These are phyloP conservation scores for Tricharina praecox DNA, from an alignment of 495 filamentous ascomycete species.

Conservation along the genomic window DNA sequence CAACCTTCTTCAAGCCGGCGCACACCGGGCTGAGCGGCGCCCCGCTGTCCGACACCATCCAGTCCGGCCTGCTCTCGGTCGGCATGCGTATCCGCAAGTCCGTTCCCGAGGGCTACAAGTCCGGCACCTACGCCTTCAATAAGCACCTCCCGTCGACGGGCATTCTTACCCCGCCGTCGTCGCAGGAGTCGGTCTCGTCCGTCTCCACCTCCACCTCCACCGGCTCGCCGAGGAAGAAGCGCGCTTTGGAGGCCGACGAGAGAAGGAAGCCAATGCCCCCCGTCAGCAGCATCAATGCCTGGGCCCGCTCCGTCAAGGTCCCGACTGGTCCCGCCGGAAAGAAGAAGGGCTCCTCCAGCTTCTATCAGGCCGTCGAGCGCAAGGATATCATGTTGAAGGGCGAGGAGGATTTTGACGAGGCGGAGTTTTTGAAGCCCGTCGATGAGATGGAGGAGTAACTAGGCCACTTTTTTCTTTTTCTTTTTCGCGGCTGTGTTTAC, in stretches of 20 bases:
- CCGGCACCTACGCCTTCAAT: conserved; percentile 31
- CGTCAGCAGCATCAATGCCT: background rate
- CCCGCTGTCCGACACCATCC: conserved; percentile 32
- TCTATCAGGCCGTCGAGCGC: conserved; percentile 14
- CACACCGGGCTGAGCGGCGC: background rate
- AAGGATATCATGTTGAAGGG: background rate
- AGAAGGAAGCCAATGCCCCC: background rate
- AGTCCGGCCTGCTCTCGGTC: conserved; percentile 64
- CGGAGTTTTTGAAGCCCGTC: conserved; percentile 15
- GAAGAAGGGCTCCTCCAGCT: conserved; percentile 13
- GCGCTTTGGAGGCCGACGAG: conserved; percentile 6
- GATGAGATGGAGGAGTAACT: conserved; percentile 7
- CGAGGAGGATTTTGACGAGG: conserved; percentile 22
- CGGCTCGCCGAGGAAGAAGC: conserved; percentile 7
- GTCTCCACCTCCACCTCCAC: conserved; percentile 10
- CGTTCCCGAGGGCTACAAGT: conserved; percentile 84
- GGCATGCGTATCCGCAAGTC: conserved; percentile 88
- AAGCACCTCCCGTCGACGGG: conserved; percentile 7
- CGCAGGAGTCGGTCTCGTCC: background rate
- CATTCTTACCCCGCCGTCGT: background rate
- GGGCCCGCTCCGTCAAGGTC: conserved; percentile 3
- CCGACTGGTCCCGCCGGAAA: conserved; percentile 3
- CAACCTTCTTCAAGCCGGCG: conserved; percentile 2
- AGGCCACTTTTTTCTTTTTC: background rate
- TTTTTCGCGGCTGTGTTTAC: background rate